Evolutionary conservation across 2,329 filamentous ascomycete genomes (phyloP).

Genomic region (Neurospora sp.): DNA sequence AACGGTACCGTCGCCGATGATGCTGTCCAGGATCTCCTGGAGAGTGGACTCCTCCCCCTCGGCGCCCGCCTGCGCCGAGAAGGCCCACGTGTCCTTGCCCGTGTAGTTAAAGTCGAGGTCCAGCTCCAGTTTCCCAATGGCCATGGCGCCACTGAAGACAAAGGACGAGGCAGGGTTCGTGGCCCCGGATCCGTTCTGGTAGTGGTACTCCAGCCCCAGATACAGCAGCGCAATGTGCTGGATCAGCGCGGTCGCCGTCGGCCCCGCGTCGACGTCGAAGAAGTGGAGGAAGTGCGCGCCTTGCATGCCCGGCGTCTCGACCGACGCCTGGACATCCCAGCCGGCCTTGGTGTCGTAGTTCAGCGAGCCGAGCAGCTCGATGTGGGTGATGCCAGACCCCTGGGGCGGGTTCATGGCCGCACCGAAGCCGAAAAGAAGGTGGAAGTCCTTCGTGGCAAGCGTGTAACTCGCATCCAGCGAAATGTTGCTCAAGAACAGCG

Average conservation of each 20-base stretch:
- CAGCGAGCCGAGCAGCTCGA: slow-evolving; percentile 6
- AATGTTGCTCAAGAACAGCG: neutral
- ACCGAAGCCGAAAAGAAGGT: slow-evolving; percentile 5
- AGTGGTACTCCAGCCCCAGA: slow-evolving; percentile 13
- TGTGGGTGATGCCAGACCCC: neutral
- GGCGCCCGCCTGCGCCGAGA: slow-evolving; percentile 2
- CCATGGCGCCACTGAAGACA: slow-evolving; percentile 1
- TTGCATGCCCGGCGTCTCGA: slow-evolving; percentile 3
- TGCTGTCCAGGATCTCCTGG: neutral
- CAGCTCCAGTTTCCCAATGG: slow-evolving; percentile 2
- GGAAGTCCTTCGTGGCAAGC: neutral
- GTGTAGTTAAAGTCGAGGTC: slow-evolving; percentile 3
- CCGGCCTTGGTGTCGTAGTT: slow-evolving; percentile 5
- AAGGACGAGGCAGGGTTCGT: slow-evolving; percentile 3
- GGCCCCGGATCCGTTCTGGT: slow-evolving; percentile 2
- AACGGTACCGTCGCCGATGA: slow-evolving; percentile 3
- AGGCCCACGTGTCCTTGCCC: slow-evolving; percentile 2
- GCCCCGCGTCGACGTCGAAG: slow-evolving; percentile 7
- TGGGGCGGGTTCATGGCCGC: neutral
- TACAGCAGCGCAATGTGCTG: slow-evolving; percentile 10
- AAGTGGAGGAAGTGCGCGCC: slow-evolving; percentile 8
- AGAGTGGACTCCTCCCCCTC: slow-evolving; percentile 8
- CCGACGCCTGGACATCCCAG: slow-evolving; percentile 2
- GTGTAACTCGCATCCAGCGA: neutral
- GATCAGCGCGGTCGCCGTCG: slow-evolving; percentile 11